Evolutionary conservation across 164 flowering plant species (phyloP), one percentile per base, ranked within the genome.

Genomic region (Cinnamomum chago): DNA sequence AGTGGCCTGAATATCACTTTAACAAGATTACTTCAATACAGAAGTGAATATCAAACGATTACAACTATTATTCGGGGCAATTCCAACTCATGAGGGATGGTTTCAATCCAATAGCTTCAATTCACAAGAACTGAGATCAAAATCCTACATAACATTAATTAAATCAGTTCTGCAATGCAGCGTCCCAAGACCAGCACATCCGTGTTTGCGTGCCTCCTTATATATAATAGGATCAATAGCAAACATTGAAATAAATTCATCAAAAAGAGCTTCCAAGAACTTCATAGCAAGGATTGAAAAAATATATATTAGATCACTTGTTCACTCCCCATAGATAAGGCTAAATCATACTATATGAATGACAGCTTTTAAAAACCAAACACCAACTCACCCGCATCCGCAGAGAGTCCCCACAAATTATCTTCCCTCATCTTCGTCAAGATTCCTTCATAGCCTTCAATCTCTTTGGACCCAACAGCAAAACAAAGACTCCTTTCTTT

Each of bases 401-500:
- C 13, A 10, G 79, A 76, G 50, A 68, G 65, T 58, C 67, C 51
- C 25, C 22, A 72, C 77, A 68, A 55, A 24, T 75, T 77, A 72
- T 77, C 69, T 60, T 62, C 18, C 30, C 66, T 77, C 33, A 60
- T 70, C 68, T 70, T 79, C 47, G 24, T 2, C 67, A 23, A 9
- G 22, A 71, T 66, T 67, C 9, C 55, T 73, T 27, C 20, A n/a
- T 27, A 23, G 23, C 67, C 67, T 72, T 76, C 83, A 68, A 75
- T 80, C 70, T 75, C 82, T 71, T 73, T 76, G 68, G 82, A 71
- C 65, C 74, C 82, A 72, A 83, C 12, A 15, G 89, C 90, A 70
- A 83, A 84, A 17, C 77, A 77, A 23, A 77, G 70, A 75, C 76
- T 85, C 78, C 95, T 81, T 50, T 91, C 86, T 81, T 84, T 89